Conservation (phyloP, 176 grass and related monocot genomes). For the Eleusine indica region DNA sequence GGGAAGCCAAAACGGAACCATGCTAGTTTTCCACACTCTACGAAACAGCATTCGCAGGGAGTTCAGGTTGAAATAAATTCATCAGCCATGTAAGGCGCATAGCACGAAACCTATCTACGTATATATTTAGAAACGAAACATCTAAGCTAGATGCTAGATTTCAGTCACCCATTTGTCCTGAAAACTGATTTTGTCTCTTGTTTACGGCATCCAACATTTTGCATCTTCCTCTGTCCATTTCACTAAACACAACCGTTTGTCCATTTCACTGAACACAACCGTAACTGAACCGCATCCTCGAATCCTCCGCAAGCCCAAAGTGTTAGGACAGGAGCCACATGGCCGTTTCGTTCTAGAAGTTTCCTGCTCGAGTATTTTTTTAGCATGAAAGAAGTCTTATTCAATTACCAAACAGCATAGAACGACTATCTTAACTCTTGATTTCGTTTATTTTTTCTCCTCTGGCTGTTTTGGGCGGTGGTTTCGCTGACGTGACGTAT, state of each 20-base stretch:
- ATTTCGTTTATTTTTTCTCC: too few species aligned
- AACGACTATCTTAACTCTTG: too few species aligned
- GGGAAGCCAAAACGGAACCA: neutral
- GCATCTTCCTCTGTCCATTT: slow-evolving; percentile 1
- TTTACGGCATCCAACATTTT: neutral
- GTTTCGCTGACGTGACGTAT: too few species aligned
- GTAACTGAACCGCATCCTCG: neutral
- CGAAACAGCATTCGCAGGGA: neutral
- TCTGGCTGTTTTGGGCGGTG: too few species aligned
- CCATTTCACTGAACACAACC: neutral
- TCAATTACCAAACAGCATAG: too few species aligned
- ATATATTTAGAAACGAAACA: too few species aligned
- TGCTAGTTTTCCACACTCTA: neutral
- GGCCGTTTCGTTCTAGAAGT: too few species aligned
- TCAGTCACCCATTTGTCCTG: too few species aligned
- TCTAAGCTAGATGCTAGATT: too few species aligned
- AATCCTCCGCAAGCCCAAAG: neutral
- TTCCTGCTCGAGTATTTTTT: neutral
- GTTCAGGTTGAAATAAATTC: neutral
- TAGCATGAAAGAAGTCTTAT: too few species aligned
- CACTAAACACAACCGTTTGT: neutral
- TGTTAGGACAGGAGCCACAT: neutral
- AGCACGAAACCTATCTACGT: too few species aligned
- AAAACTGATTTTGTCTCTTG: neutral
- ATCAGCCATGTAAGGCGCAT: neutral